Base-by-base conservation (phyloP, 2,329 filamentous ascomycete genomes). In the Epichloe gansuensis region DNA sequence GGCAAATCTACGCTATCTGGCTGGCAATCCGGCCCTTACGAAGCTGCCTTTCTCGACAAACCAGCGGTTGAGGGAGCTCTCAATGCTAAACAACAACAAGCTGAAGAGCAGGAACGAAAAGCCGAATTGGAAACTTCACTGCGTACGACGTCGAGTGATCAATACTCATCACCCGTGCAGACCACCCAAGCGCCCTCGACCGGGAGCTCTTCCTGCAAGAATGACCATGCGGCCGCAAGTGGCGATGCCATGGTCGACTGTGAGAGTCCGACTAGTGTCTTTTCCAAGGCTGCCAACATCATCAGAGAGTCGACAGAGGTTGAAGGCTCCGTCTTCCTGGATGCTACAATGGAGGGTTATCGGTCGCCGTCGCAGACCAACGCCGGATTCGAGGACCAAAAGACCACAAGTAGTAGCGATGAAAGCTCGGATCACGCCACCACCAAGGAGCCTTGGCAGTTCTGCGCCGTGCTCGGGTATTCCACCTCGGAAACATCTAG, bases 241-340 rank as follows among this genome's bases (percentile, higher is more conserved):
- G 47, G 9, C 2, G 34, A 48, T 15, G 23, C 21, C 46, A 17
- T 48, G 13, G 13, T 23, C 11, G 39, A 43, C 17, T 35, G 9
- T 13, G 48, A 50, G 9, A 51, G 11, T 12, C 13, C 34, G 43
- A 43, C 12, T 34, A 21, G 17, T 23, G 38, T 74, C 2, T 73
- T 75, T 47, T 67, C 68, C 0, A 72, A 69, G 23, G 75, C 74
- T 9, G 69, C 73, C 12, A 67, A 67, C 23, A 63, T 75, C 2
- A 63, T 76, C 7, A 60, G 69, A 1, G 63, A 73, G 34, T 68
- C 70, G 0, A 60, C 75, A 4, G 68, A 70, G 13, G 63, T 69
- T 0, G 69, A 71, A 15, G 72, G 72, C 0, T 63, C 63, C n/a
- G 37, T 64, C 2, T 63, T 63, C 59, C 62, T 66, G 0, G 65